phyloP scores from a whole-genome alignment of 352 stramenopile species.

The Blastocystis hominis region DNA sequence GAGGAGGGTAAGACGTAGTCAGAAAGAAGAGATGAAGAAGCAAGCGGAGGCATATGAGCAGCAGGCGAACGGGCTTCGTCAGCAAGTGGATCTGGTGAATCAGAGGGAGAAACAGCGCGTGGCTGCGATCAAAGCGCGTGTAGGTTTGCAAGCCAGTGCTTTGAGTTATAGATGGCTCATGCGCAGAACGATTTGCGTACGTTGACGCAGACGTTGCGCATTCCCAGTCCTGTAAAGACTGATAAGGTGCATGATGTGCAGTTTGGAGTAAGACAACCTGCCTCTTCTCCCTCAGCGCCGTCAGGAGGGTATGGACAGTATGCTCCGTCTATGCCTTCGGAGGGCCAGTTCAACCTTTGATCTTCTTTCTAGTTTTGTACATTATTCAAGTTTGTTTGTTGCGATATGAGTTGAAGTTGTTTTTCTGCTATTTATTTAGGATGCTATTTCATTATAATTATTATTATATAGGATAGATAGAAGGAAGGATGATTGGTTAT shows the following conservation, averaged over 20 bases:
- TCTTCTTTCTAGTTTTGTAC: background rate
- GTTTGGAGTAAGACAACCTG: background rate
- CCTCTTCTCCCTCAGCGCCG: background rate
- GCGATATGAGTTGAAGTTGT: no score
- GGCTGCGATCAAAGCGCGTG: background rate
- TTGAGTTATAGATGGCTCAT: background rate
- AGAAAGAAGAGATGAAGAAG: slow-evolving; percentile 21
- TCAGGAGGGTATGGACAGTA: background rate
- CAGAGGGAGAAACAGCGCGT: slow-evolving; percentile 29
- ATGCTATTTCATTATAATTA: no score
- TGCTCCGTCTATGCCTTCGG: background rate
- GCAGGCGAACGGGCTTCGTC: background rate
- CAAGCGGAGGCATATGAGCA: slow-evolving; percentile 31
- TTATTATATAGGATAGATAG: no score
- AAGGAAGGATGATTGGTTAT: no score
- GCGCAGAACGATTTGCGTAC: slow-evolving; percentile 46
- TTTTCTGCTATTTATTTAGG: no score
- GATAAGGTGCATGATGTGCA: background rate
- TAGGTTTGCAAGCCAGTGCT: background rate
- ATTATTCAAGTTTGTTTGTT: no score
- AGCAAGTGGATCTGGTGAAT: background rate
- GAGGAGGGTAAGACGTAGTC: background rate
- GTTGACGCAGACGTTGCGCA: slow-evolving; percentile 22
- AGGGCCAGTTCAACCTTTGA: background rate
- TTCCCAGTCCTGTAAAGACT: background rate